Evolutionary conservation across 345 rosid genomes (phyloP).

Genomic region (Pelargonium nanum): DNA sequence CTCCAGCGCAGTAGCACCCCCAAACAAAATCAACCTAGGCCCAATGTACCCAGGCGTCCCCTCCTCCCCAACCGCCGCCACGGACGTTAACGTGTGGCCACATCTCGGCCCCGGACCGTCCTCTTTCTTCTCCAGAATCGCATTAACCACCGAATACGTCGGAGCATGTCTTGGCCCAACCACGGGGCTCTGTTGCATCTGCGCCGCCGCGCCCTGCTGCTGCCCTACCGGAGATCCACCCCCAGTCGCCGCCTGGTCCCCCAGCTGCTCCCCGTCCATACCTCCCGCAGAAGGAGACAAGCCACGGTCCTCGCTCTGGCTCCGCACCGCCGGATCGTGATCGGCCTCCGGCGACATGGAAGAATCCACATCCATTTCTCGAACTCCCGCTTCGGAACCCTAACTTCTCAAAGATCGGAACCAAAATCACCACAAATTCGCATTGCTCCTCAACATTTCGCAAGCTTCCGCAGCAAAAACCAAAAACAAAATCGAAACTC

Average conservation of each 20-base stretch:
- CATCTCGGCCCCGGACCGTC: conserved; percentile 99
- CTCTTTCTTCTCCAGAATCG: conserved; percentile 79
- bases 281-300: conserved; percentile 35
- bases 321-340: conserved; percentile 50
- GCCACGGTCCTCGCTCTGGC: conserved; percentile 11
- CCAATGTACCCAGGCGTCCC: conserved; percentile 75
- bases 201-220: conserved; percentile 25
- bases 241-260: conserved; percentile 21
- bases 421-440: conserved; percentile 28
- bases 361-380: conserved; percentile 74
- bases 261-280: conserved; percentile 40
- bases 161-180: conserved; percentile 92
- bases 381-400: conserved; percentile 19
- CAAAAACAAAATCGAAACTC: conserved; percentile 1
- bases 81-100: conserved; percentile 94
- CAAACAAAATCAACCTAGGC: conserved; percentile 82
- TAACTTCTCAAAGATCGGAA: conserved; percentile 49
- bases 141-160: conserved; percentile 74
- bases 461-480: too few species aligned
- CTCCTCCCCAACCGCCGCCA: conserved; percentile 94
- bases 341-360: conserved; percentile 65
- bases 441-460: conserved; percentile 39
- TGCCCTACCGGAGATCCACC: conserved; percentile 29
- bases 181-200: conserved; percentile 37
- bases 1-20: conserved; percentile 96